phyloP scores from a whole-genome alignment of 495 filamentous ascomycete genomes.

The Neurospora sp. region DNA sequence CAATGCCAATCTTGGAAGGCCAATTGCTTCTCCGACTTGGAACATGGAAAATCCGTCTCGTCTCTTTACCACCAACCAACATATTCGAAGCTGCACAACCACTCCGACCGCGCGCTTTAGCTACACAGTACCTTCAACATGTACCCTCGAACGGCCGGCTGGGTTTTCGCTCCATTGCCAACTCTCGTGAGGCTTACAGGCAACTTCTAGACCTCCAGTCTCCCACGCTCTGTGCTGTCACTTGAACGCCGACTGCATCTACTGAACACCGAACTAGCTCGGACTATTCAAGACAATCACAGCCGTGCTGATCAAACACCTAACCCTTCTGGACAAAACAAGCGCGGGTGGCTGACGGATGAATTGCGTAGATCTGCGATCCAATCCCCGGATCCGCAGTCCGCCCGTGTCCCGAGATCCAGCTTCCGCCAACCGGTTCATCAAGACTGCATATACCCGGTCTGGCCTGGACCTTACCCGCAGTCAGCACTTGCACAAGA shows the following conservation, averaged over 20 bases:
- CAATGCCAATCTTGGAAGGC: not conserved
- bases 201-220: not conserved
- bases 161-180: not conserved
- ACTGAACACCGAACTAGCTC: not conserved
- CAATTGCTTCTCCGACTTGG: not conserved
- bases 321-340: not conserved
- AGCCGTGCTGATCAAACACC: not conserved
- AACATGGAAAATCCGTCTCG: not conserved
- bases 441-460: not conserved
- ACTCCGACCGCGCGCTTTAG: not conserved
- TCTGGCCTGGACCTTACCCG: not conserved
- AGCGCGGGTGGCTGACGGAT: not conserved
- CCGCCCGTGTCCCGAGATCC: not conserved
- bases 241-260: not conserved
- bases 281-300: not conserved
- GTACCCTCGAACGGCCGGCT: not conserved
- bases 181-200: not conserved
- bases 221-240: not conserved
- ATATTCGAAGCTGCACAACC: not conserved
- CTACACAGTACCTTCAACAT: not conserved
- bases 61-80: not conserved
- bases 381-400: not conserved
- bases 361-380: not conserved
- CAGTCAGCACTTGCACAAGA: not conserved
- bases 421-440: not conserved